A percentile compares a stretch with the other conserved stretches of the same genome.
These are phyloP conservation scores for Bondarzewia mesenterica DNA, from an alignment of 1,284 basidiomycete genomes.

Conservation along the genomic window DNA sequence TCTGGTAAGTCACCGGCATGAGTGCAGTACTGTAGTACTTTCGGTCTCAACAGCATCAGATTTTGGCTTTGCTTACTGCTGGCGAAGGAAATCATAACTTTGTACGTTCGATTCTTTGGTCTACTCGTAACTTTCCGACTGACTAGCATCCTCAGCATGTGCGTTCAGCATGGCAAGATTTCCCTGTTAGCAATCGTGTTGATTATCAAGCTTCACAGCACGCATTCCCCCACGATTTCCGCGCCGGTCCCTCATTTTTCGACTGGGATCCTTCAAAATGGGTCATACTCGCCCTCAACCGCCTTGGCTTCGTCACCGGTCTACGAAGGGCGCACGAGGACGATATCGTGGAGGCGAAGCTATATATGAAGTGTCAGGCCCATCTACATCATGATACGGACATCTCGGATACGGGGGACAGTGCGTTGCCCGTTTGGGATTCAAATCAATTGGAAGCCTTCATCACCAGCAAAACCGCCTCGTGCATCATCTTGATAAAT, in stretches of 20 bases:
- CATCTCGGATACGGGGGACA: slow-evolving; percentile 25
- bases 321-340: slow-evolving; percentile 46
- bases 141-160: slow-evolving; percentile 21
- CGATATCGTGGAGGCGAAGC: slow-evolving; percentile 50
- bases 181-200: background rate
- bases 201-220: slow-evolving; percentile 20
- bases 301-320: slow-evolving; percentile 43
- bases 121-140: background rate
- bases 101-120: slow-evolving; percentile 34
- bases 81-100: slow-evolving; percentile 80
- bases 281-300: slow-evolving; percentile 54
- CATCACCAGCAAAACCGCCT: slow-evolving; percentile 24
- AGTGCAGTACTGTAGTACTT: too few species aligned
- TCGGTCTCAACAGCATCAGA: slow-evolving; percentile 23
- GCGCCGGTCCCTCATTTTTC: slow-evolving; percentile 48
- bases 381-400: slow-evolving; percentile 15
- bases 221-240: slow-evolving; percentile 72
- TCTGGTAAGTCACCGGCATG: slow-evolving; percentile 34
- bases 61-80: slow-evolving; percentile 62
- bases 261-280: slow-evolving; percentile 84
- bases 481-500: slow-evolving; percentile 49
- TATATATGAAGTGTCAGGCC: slow-evolving; percentile 38
- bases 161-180: slow-evolving; percentile 8
- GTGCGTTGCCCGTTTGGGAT: slow-evolving; percentile 33
- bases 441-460: slow-evolving; percentile 28